Base-by-base conservation (phyloP, 2,329 filamentous ascomycete species). In the Talaromyces verruculosus region DNA sequence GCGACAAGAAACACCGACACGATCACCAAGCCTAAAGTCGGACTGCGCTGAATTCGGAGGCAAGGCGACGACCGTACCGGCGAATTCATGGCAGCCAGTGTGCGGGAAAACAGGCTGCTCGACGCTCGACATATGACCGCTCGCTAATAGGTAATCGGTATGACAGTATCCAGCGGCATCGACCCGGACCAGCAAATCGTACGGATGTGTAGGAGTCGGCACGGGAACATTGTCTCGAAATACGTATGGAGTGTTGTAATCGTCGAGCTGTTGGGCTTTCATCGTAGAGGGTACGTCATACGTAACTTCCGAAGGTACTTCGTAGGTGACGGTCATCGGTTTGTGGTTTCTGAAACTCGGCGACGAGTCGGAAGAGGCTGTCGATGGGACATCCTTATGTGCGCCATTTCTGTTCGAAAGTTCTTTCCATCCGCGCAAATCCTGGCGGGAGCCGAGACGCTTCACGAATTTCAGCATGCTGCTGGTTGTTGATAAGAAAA, bases 361-460 rank as follows among this genome's bases (percentile, higher is more conserved):
- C 1, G 84, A 81, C 68, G 85, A 88, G 66, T 78, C 84, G 0
- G 85, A 88, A 69, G 87, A 88, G 69, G 85, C 87, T 67, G 78
- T 84, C 43, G 86, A 85, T n/a, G 85, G 83, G 0, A 73, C 76
- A 1, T 84, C 69, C 87, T 86, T 68, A 67, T 77, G 0, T 72
- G 76, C 13, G 78, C 84, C 0, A 76, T 76, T 2, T 86, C 87
- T 68, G 69, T 84, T 3, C 81, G 64, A 63, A 17, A 66, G 39
- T 39, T 63, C 58, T 28, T 39, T 53, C 49, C 59, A 60, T 53
- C 57, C 49, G 33, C 45, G 63, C 28, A 61, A 33, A 30, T 65
- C 53, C 53, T 65, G 64, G 37, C 64, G 57, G 28, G 64, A 65
- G n/a, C 57, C 45, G 30, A 61, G 47, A 19, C 55, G 55, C 59